phyloP scores from a whole-genome alignment of 2,329 filamentous ascomycete genomes.

The Sclerotinia trifoliorum region DNA sequence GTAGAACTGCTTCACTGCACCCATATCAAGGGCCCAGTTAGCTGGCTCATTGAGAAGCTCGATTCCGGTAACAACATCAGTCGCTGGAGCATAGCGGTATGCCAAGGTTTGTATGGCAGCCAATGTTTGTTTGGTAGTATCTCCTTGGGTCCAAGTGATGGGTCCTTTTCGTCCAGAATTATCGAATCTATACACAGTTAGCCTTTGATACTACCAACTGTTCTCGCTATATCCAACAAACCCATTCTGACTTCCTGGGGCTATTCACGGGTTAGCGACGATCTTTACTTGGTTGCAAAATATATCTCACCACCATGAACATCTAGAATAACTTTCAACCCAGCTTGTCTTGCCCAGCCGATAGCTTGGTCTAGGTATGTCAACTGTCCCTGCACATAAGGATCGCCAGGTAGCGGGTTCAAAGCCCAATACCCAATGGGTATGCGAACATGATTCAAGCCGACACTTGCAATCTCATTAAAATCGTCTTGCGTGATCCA shows the following conservation, averaged over 20 bases:
- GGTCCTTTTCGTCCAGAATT: conserved; percentile 56
- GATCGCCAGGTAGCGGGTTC: conserved; percentile 52
- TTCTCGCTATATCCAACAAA: not conserved
- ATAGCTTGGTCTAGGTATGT: conserved; percentile 56
- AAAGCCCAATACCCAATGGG: conserved; percentile 67
- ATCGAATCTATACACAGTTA: conserved; percentile 48
- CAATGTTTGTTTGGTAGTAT: conserved; percentile 43
- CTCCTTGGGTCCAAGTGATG: conserved; percentile 49
- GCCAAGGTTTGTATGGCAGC: conserved; percentile 43
- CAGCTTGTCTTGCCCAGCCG: conserved; percentile 55
- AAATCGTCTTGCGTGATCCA: conserved; percentile 50
- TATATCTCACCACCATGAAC: conserved; percentile 58
- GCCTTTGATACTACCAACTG: not conserved
- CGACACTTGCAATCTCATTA: conserved; percentile 44
- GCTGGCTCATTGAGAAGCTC: conserved; percentile 46
- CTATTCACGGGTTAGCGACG: conserved; percentile 37
- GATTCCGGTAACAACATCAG: conserved; percentile 45
- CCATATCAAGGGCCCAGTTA: conserved; percentile 41
- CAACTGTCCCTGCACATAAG: conserved; percentile 62
- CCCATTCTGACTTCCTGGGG: conserved; percentile 63
- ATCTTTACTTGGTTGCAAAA: not conserved
- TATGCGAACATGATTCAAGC: conserved; percentile 63
- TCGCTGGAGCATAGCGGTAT: conserved; percentile 43
- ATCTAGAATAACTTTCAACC: conserved; percentile 65
- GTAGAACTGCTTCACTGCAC: conserved; percentile 44